phyloP scores from a whole-genome alignment of 1,284 basidiomycete species.

The Sphaerobolus stellatus region DNA sequence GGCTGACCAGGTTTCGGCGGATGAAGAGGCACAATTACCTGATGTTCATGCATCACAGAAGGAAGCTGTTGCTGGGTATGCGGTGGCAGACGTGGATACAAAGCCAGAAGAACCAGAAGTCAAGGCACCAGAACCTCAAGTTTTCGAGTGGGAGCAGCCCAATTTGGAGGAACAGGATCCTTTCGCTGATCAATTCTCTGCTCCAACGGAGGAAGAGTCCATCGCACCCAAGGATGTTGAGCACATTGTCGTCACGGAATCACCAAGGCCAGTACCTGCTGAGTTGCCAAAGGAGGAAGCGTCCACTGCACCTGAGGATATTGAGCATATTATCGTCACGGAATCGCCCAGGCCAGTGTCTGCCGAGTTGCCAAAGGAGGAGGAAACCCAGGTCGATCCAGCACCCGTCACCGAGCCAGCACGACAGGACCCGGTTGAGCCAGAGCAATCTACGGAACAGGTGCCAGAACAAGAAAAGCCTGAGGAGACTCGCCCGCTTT shows the following conservation, averaged over 20 bases:
- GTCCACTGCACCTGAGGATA: conserved; percentile 21
- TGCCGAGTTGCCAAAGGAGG: background rate
- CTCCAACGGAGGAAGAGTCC: background rate
- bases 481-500: background rate
- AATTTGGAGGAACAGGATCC: conserved; percentile 8
- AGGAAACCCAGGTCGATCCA: background rate
- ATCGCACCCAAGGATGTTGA: background rate
- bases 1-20: conserved; percentile 71
- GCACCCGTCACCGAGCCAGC: background rate
- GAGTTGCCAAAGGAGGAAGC: conserved; percentile 15
- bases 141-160: conserved; percentile 20
- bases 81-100: conserved; percentile 22
- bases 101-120: conserved; percentile 6
- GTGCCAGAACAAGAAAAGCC: background rate
- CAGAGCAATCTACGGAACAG: background rate
- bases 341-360: background rate
- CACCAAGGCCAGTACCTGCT: background rate
- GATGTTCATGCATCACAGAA: conserved; percentile 26
- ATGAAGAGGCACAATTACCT: conserved; percentile 35
- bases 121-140: conserved; percentile 4
- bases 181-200: conserved; percentile 3
- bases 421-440: background rate
- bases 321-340: background rate
- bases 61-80: conserved; percentile 45
- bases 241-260: conserved; percentile 1